These are phyloP conservation scores for Botrytis tulipae DNA, from an alignment of 2,329 filamentous ascomycete species.

Conservation along the genomic window DNA sequence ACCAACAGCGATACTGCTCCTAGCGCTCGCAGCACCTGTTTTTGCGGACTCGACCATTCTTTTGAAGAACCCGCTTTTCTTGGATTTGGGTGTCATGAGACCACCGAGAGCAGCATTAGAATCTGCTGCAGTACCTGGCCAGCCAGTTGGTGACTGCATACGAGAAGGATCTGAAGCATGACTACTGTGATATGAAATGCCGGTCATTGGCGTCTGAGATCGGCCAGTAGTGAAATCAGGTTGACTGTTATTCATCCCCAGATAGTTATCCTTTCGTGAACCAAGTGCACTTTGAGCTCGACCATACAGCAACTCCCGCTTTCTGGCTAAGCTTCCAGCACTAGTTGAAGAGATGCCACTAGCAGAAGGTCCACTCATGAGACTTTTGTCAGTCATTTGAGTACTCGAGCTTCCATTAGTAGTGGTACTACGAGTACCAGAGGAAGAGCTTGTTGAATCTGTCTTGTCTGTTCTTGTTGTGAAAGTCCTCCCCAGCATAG, in stretches of 20 bases:
- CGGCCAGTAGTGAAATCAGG: conserved; percentile 48
- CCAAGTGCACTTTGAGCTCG: conserved; percentile 65
- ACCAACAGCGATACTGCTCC: conserved; percentile 76
- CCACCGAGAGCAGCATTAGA: conserved; percentile 75
- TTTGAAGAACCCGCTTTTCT: conserved; percentile 89
- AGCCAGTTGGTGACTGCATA: conserved; percentile 64
- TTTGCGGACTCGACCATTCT: conserved; percentile 93
- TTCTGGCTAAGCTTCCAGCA: conserved; percentile 85
- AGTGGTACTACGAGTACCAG: conserved; percentile 64
- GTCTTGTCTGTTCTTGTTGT: conserved; percentile 79
- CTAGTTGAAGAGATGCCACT: conserved; percentile 92
- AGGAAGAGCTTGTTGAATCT: conserved; percentile 75
- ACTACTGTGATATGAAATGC: conserved; percentile 87
- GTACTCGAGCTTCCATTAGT: conserved; percentile 68
- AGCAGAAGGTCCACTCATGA: conserved; percentile 93
- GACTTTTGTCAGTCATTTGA: conserved; percentile 74
- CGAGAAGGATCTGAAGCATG: conserved; percentile 57
- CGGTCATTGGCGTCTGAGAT: conserved; percentile 66
- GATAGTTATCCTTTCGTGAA: conserved; percentile 49
- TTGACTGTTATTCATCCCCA: conserved; percentile 33
- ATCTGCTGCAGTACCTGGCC: conserved; percentile 52
- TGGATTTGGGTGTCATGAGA: conserved; percentile 70
- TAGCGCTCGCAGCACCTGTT: conserved; percentile 84
- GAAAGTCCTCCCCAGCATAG: conserved; percentile 71
- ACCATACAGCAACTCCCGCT: conserved; percentile 51